Evolutionary conservation across 176 grass and related monocot genomes (phyloP).

Genomic region (Bonia amplexicaulis): DNA sequence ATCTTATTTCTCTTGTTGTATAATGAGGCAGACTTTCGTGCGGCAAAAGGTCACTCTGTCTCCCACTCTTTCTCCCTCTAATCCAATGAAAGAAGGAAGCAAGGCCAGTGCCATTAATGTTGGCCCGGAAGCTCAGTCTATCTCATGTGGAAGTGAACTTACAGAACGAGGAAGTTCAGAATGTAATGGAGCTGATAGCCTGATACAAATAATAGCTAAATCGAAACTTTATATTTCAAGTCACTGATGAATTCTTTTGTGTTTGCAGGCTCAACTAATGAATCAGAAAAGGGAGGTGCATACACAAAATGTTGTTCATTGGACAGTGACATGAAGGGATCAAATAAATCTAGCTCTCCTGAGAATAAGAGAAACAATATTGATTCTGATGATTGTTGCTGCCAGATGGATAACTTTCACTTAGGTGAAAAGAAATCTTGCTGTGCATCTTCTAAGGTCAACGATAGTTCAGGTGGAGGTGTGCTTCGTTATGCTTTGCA

Average conservation of each 20-base stretch:
- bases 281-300: slow-evolving; percentile 25
- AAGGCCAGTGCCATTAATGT: slow-evolving; percentile 32
- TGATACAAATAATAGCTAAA: slow-evolving; percentile 12
- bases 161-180: slow-evolving; percentile 29
- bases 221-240: slow-evolving; percentile 3
- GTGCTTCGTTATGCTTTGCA: slow-evolving; percentile 90
- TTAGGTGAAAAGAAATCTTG: slow-evolving; percentile 34
- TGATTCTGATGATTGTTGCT: slow-evolving; percentile 37
- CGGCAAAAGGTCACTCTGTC: slow-evolving; percentile 86
- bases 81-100: slow-evolving; percentile 58
- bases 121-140: slow-evolving; percentile 24
- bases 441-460: slow-evolving; percentile 53
- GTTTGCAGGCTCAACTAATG: slow-evolving; percentile 46
- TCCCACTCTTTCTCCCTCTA: slow-evolving; percentile 49
- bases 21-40: slow-evolving; percentile 90
- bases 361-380: slow-evolving; percentile 27
- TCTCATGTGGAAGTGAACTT: slow-evolving; percentile 42
- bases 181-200: slow-evolving; percentile 50
- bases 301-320: slow-evolving; percentile 13
- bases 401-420: slow-evolving; percentile 24
- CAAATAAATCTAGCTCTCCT: slow-evolving; percentile 34
- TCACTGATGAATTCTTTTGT: not conserved
- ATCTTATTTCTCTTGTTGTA: slow-evolving; percentile 45
- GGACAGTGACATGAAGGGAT: slow-evolving; percentile 27
- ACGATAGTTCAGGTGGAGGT: slow-evolving; percentile 49